phyloP scores from a whole-genome alignment of 1,284 basidiomycete genomes.

The Tilletia horrida region DNA sequence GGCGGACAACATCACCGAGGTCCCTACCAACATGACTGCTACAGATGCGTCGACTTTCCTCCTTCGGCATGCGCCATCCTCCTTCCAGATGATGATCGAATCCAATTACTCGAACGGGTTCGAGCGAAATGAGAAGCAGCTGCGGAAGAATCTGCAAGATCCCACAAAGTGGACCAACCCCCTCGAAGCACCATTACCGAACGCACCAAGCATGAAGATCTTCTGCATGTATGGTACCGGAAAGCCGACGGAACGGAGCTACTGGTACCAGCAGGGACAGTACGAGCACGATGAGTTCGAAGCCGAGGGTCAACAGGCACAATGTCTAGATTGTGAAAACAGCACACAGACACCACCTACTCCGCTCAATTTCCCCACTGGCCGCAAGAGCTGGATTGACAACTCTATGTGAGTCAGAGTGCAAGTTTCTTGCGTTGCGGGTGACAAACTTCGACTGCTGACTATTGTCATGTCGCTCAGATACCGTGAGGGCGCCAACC shows the following conservation, averaged over 20 bases:
- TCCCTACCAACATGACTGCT: constrained; percentile 64
- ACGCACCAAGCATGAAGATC: constrained; percentile 87
- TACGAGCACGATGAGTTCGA: constrained; percentile 29
- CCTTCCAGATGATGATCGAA: constrained; percentile 81
- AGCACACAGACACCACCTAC: constrained; percentile 26
- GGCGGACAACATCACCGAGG: constrained; percentile 12
- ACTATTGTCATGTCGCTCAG: constrained; percentile 19
- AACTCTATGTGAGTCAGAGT: constrained; percentile 20
- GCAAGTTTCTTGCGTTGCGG: constrained; percentile 5
- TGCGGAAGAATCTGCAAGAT: constrained; percentile 52
- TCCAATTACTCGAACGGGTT: constrained; percentile 91
- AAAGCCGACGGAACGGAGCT: constrained; percentile 82
- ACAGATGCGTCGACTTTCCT: constrained; percentile 75
- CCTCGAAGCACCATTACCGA: constrained; percentile 72
- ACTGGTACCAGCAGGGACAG: constrained; percentile 47
- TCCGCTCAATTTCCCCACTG: constrained; percentile 42
- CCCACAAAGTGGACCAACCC: constrained; percentile 79
- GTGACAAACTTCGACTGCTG: not conserved
- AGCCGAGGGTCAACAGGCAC: constrained; percentile 24
- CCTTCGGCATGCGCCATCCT: constrained; percentile 73
- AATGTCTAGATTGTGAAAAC: constrained; percentile 32
- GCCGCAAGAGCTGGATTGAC: constrained; percentile 42
- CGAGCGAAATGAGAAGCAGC: constrained; percentile 66
- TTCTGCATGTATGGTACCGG: constrained; percentile 94
- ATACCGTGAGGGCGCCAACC: constrained; percentile 34